Evolutionary conservation across 1,284 basidiomycete genomes (phyloP).

Genomic region (Pterulicium gracile): DNA sequence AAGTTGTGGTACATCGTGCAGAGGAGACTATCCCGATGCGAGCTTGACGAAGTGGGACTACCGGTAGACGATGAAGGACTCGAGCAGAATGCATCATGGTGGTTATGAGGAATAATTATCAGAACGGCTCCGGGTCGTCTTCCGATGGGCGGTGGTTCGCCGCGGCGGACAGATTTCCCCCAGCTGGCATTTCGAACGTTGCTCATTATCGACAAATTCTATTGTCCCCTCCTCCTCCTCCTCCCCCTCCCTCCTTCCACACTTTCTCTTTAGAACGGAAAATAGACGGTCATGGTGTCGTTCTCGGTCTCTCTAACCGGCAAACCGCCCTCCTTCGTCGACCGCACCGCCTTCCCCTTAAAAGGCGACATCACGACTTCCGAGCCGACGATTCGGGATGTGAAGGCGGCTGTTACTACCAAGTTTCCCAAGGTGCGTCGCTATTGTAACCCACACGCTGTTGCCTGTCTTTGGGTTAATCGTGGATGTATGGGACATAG

Average conservation of each 20-base stretch:
- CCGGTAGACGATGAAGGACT: too few relatives aligned
- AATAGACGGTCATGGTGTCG: not conserved
- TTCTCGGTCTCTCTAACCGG: not conserved
- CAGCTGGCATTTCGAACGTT: too few relatives aligned
- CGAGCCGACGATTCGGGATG: not conserved
- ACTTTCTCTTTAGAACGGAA: too few relatives aligned
- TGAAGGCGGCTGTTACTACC: constrained; percentile 24
- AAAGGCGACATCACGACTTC: not conserved
- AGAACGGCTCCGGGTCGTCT: too few relatives aligned
- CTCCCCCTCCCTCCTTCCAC: not conserved
- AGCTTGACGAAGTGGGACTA: too few relatives aligned
- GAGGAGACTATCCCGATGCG: too few relatives aligned
- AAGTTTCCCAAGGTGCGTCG: constrained; percentile 49
- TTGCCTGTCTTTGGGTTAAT: constrained; percentile 2
- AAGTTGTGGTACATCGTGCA: too few relatives aligned
- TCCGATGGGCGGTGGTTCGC: too few relatives aligned
- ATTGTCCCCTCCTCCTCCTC: not conserved
- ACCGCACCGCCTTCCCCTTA: not conserved
- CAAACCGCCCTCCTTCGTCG: not conserved
- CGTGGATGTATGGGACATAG: constrained; percentile 32
- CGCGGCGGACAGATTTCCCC: too few relatives aligned
- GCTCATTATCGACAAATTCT: too few relatives aligned
- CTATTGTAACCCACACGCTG: not conserved
- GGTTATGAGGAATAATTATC: too few relatives aligned
- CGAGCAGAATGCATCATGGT: too few relatives aligned